Base-by-base conservation (phyloP, 2,329 filamentous ascomycete species). In the Penicillium frequentans region DNA sequence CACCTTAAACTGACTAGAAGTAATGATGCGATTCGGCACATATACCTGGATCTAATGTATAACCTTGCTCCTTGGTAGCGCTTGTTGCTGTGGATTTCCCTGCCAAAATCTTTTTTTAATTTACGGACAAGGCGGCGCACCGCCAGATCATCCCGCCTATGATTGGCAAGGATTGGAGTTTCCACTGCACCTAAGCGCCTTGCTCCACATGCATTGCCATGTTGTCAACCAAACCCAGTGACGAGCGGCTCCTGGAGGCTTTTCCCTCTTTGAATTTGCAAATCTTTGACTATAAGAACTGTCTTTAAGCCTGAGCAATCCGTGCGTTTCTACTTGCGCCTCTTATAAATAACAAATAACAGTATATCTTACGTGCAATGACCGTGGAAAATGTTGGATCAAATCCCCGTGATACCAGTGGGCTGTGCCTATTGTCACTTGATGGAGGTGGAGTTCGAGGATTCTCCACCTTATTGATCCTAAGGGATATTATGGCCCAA, bases 391-490 rank as follows among this genome's bases (percentile, higher is more conserved):
- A 10, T 16, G 3, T 29, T n/a, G 47, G 47, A 21, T 44, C 52
- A 3, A 60, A 55, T 7, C 58, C 58, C 1, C 37, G 59, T 7
- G 48, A 62, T 3, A 14, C 11, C 1, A 31, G 54, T 23, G 63
- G 64, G 3, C n/a, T 66, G 1, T 65, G 63, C 13, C 52, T 67
- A 1, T 7, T 67, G 1, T 59, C 60, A 21, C 58, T 73, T 5
- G 76, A 79, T 60, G 76, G 77, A 10, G 77, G 76, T 3, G 77
- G 76, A 4, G 68, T 79, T 0, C 68, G 75, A 5, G 75, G 74
- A 0, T 61, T 79, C 3, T 78, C 76, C 0, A 69, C 69, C 0
- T 61, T 78, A 0, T 61, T 69, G 13, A 74, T 79, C 27, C 61
- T 79, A 5, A 64, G 68, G 33, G 52, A 64, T 10, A 53, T 79